phyloP scores from a whole-genome alignment of 768 basidiomycete genomes.

The Sarcomyxa edulis region DNA sequence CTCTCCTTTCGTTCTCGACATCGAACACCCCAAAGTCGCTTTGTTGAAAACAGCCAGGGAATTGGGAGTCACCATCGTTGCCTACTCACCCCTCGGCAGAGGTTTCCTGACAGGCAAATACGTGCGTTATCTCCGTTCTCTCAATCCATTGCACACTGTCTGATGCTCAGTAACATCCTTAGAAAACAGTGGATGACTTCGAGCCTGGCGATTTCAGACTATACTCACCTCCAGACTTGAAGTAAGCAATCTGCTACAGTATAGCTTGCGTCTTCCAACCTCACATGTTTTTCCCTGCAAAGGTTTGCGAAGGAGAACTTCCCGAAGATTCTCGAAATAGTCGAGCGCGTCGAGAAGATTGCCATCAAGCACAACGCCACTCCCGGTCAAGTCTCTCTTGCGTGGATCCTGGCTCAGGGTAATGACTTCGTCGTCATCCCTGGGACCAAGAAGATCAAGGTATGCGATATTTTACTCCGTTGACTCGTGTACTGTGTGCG shows the following conservation, averaged over 20 bases:
- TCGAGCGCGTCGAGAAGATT: slow-evolving; percentile 29
- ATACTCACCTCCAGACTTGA: no score
- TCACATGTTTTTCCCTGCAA: no score
- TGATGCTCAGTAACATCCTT: no score
- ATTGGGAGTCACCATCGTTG: slow-evolving; percentile 42
- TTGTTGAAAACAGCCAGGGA: slow-evolving; percentile 41
- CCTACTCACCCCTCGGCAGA: slow-evolving; percentile 48
- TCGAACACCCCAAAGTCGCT: slow-evolving; percentile 36
- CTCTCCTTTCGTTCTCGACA: slow-evolving; percentile 42
- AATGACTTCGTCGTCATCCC: slow-evolving; percentile 41
- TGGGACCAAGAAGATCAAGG: slow-evolving; percentile 37
- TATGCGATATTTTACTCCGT: slow-evolving; percentile 5
- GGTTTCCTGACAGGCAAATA: slow-evolving; percentile 45
- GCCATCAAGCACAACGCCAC: slow-evolving; percentile 26
- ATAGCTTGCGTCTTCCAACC: no score
- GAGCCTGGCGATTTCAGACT: slow-evolving; percentile 36
- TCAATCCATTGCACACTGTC: no score
- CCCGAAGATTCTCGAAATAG: slow-evolving; percentile 39
- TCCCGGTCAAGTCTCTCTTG: slow-evolving; percentile 42
- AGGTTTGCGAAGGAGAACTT: slow-evolving; percentile 38
- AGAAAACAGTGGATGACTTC: slow-evolving; percentile 33
- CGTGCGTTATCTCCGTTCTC: slow-evolving; percentile 23
- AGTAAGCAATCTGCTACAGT: no score
- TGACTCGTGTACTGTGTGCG: not conserved
- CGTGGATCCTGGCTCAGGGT: slow-evolving; percentile 45